Percentiles rank a stretch among this genome's conserved stretches.
phyloP scores from a whole-genome alignment of 306 rosid species.

The Pterocarpus macrocarpus region DNA sequence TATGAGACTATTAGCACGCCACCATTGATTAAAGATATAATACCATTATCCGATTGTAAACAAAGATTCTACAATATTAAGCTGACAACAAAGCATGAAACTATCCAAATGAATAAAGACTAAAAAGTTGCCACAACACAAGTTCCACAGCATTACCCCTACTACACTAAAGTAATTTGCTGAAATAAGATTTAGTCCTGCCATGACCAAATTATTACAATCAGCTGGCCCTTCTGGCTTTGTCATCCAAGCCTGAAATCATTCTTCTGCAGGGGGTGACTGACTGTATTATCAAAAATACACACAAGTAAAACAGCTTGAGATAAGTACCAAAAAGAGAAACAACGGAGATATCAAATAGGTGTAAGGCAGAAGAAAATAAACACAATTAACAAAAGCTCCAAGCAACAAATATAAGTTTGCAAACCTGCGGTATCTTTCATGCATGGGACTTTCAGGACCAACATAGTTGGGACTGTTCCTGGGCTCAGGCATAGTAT shows the following conservation, averaged over 20 bases:
- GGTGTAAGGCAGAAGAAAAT: conserved; percentile 4
- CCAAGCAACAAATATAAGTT: background rate
- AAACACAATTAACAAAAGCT: background rate
- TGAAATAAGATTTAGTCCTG: conserved; percentile 45
- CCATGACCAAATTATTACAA: conserved; percentile 35
- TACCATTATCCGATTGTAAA: conserved; percentile 36
- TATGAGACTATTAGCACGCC: background rate
- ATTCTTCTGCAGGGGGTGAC: conserved; percentile 86
- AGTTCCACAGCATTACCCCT: conserved; percentile 34
- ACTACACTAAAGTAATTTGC: conserved; percentile 34
- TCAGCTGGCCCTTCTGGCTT: conserved; percentile 31
- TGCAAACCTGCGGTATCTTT: conserved; percentile 79
- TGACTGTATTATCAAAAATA: conserved; percentile 60
- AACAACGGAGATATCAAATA: background rate
- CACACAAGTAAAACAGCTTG: background rate
- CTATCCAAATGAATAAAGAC: conserved; percentile 47
- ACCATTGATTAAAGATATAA: conserved; percentile 19
- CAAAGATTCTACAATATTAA: conserved; percentile 46
- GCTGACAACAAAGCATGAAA: conserved; percentile 20
- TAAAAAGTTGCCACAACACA: conserved; percentile 39
- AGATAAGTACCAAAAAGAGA: background rate
- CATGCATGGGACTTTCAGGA: conserved; percentile 84
- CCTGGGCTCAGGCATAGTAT: conserved; percentile 63
- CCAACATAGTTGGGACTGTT: conserved; percentile 84
- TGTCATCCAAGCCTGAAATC: conserved; percentile 48